Conservation (phyloP, 306 rosid species). For the Gastrolobium bilobum region DNA sequence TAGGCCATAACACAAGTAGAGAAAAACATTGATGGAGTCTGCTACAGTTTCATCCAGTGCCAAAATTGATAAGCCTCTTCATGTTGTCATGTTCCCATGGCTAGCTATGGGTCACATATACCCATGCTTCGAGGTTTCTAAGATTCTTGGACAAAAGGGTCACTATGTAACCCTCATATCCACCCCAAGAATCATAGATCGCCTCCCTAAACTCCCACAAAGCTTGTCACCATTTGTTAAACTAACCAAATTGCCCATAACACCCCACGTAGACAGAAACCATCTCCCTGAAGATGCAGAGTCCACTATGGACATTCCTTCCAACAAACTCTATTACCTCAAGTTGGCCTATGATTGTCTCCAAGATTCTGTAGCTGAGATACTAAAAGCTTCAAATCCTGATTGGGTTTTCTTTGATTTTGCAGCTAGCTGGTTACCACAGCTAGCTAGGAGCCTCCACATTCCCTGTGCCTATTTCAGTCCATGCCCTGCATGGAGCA, state of each 20-base stretch:
- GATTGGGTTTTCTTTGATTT: conserved; percentile 72
- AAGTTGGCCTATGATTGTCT: conserved; percentile 58
- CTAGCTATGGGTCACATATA: conserved; percentile 70
- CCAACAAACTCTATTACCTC: conserved; percentile 54
- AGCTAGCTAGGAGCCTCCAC: conserved; percentile 36
- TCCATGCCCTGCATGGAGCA: conserved; percentile 55
- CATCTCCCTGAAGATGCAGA: conserved; percentile 58
- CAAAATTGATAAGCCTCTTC: conserved; percentile 49
- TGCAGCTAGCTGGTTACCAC: conserved; percentile 53
- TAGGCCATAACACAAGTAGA: neutral
- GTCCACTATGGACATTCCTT: conserved; percentile 62
- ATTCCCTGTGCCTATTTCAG: conserved; percentile 54
- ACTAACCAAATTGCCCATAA: conserved; percentile 57
- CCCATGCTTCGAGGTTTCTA: conserved; percentile 61
- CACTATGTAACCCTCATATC: conserved; percentile 59
- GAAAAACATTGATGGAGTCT: conserved; percentile 20
- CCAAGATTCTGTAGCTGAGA: conserved; percentile 42
- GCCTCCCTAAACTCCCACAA: conserved; percentile 61
- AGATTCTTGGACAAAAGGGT: conserved; percentile 68
- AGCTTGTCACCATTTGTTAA: conserved; percentile 40
- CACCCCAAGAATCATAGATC: conserved; percentile 62
- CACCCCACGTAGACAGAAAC: conserved; percentile 36
- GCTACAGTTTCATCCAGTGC: conserved; percentile 12
- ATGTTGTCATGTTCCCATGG: conserved; percentile 74
- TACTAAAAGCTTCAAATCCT: conserved; percentile 49